A percentile compares a stretch with the other conserved stretches of the same genome.
Conservation (phyloP, 805 yeast species). For the Ogataea zsoltii region DNA sequence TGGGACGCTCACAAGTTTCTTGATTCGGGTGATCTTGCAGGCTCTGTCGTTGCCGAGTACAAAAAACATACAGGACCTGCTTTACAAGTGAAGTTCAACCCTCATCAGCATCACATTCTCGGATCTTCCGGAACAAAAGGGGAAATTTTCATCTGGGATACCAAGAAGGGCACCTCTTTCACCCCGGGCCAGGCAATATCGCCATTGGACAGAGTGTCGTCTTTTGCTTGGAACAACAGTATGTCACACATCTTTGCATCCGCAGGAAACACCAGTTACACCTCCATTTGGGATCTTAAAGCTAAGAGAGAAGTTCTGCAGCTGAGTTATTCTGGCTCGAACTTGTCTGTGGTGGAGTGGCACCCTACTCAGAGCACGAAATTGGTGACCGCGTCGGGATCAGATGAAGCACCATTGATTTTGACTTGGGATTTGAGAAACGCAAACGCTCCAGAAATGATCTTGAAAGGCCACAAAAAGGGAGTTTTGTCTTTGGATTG, state of each 20-base stretch:
- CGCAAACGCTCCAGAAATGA: constrained; percentile 82
- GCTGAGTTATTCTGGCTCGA: constrained; percentile 71
- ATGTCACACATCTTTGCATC: constrained; percentile 86
- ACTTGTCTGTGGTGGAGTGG: constrained; percentile 86
- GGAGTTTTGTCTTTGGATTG: constrained; percentile 92
- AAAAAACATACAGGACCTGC: constrained; percentile 69
- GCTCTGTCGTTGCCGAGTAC: constrained; percentile 52
- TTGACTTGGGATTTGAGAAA: constrained; percentile 94
- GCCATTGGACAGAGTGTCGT: constrained; percentile 76
- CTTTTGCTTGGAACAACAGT: constrained; percentile 86
- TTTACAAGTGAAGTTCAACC: constrained; percentile 74
- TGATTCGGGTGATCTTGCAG: constrained; percentile 41
- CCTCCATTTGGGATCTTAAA: constrained; percentile 93
- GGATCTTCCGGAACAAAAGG: constrained; percentile 90
- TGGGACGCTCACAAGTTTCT: constrained; percentile 66
- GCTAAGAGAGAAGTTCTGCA: constrained; percentile 87
- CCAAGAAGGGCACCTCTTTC: constrained; percentile 55
- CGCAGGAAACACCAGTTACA: constrained; percentile 81
- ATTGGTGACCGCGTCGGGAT: constrained; percentile 83
- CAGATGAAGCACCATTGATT: constrained; percentile 77
- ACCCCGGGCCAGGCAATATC: constrained; percentile 79
- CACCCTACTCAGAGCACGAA: constrained; percentile 88
- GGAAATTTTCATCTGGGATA: constrained; percentile 89
- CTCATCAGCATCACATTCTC: constrained; percentile 65
- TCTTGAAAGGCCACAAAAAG: constrained; percentile 77